Evolutionary conservation across 2,329 filamentous ascomycete species (phyloP).

Genomic region (Aspergillus ochraceus): DNA sequence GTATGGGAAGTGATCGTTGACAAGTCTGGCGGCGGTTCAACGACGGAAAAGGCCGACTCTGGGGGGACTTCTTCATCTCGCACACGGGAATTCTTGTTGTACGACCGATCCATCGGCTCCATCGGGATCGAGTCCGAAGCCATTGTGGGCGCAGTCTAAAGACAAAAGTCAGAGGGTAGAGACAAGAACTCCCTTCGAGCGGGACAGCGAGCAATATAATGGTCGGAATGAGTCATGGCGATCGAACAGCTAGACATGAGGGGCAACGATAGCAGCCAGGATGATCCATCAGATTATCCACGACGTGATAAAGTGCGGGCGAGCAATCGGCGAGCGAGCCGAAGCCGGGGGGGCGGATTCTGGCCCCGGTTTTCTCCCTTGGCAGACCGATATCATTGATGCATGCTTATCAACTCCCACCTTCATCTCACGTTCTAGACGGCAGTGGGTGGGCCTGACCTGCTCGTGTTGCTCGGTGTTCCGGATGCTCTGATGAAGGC

Average conservation of each 20-base stretch:
- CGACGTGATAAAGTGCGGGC: not conserved
- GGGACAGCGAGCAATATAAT: not conserved
- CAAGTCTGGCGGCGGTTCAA: not conserved
- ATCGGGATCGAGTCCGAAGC: not conserved
- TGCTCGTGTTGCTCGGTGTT: no score
- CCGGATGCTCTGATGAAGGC: no score
- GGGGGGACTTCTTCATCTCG: not conserved
- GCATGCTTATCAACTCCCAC: not conserved
- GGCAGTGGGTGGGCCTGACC: no score
- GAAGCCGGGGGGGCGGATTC: not conserved
- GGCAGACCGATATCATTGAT: not conserved
- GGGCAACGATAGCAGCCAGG: not conserved
- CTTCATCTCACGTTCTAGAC: no score
- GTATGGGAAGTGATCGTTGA: not conserved
- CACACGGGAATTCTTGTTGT: not conserved
- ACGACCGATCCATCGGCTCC: not conserved
- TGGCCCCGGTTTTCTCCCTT: not conserved
- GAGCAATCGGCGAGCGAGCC: not conserved
- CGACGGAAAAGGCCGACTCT: not conserved
- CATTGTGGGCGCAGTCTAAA: not conserved
- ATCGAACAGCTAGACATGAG: not conserved
- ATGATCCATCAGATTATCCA: not conserved
- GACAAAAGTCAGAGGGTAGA: not conserved
- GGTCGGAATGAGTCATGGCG: not conserved
- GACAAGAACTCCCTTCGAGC: not conserved